Conservation (phyloP, 73 alveolate species). For the Paramecium sonneborni region DNA sequence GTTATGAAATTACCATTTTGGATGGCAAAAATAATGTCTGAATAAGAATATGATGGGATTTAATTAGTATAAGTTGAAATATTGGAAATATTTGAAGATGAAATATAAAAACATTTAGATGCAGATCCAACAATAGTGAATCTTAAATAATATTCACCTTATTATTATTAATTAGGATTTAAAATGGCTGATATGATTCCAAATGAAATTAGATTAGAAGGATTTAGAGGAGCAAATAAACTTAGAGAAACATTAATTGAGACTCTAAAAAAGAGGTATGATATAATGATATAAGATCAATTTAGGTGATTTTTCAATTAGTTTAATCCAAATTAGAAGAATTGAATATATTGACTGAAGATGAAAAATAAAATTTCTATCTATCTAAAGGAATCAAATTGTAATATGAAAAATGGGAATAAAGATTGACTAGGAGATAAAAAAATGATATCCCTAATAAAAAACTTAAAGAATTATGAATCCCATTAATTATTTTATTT, state of each 20-base stretch:
- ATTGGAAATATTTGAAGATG: constrained; percentile 15
- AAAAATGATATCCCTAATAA: neutral
- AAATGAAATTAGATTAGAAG: neutral
- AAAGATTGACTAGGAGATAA: neutral
- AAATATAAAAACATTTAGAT: neutral
- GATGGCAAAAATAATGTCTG: neutral
- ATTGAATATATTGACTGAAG: neutral
- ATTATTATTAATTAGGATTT: neutral
- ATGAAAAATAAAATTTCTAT: neutral
- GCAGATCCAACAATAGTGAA: neutral
- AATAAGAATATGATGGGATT: neutral
- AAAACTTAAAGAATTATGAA: neutral
- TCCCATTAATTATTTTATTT: neutral
- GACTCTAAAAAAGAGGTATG: neutral
- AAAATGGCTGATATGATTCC: neutral
- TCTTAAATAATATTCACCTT: neutral
- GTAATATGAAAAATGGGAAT: constrained; percentile 38
- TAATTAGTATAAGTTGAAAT: neutral
- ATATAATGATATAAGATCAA: neutral
- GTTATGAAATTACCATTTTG: constrained; percentile 27
- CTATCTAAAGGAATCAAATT: neutral
- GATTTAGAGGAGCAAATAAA: neutral
- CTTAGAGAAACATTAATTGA: neutral
- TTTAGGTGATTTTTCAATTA: neutral
- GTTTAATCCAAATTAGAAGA: neutral